phyloP scores from a whole-genome alignment of 73 alveolate species.

The Stentor coeruleus region DNA sequence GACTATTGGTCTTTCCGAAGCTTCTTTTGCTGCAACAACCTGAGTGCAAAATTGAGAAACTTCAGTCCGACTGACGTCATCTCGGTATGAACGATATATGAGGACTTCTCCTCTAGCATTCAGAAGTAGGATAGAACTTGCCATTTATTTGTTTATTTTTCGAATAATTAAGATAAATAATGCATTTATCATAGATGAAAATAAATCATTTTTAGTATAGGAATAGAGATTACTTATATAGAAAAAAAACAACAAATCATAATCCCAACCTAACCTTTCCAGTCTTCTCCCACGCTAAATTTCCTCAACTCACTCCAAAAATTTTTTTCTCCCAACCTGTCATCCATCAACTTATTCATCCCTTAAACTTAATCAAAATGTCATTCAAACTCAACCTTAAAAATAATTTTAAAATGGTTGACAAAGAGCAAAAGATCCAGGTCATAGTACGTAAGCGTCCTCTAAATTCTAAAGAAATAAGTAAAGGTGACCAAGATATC shows the following conservation, averaged over 20 bases:
- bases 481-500: constrained; percentile 84
- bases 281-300: background rate
- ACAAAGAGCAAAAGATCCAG: constrained; percentile 87
- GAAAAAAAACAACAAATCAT: no score
- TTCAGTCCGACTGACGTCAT: constrained; percentile 76
- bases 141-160: constrained; percentile 72
- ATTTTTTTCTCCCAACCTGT: background rate
- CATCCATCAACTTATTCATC: background rate
- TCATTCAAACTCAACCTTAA: background rate
- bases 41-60: constrained; percentile 84
- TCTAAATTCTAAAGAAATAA: constrained; percentile 88
- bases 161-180: no score
- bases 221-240: no score
- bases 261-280: no score
- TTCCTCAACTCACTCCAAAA: background rate
- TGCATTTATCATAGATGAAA: no score
- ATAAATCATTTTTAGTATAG: no score
- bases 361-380: no score
- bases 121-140: constrained; percentile 83
- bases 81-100: constrained; percentile 78
- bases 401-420: constrained; percentile 33
- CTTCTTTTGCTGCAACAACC: constrained; percentile 89
- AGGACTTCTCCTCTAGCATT: constrained; percentile 90
- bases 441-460: constrained; percentile 99
- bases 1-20: constrained; percentile 88